These are phyloP conservation scores for Meripilus lineatus DNA, from an alignment of 1,284 basidiomycete species.

Conservation along the genomic window DNA sequence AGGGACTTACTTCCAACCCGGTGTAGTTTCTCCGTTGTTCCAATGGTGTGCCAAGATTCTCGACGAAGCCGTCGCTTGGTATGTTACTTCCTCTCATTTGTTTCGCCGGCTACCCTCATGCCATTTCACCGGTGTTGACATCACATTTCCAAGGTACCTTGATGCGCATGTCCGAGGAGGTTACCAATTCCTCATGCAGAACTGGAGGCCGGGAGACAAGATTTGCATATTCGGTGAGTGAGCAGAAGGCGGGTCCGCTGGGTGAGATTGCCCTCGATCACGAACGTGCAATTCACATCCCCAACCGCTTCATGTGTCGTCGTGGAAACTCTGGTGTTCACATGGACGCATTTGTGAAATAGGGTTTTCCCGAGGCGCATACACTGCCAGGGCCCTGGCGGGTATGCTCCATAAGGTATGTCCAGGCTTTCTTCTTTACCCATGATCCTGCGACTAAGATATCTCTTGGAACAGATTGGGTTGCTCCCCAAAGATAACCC, in stretches of 20 bases:
- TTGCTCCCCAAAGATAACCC: constrained; percentile 45
- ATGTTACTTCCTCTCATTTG: constrained; percentile 9
- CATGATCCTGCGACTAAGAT: not conserved
- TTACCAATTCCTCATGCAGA: constrained; percentile 64
- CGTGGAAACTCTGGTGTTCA: too few relatives aligned
- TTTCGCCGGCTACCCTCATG: not conserved
- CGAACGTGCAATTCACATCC: not conserved
- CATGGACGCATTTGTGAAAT: constrained; percentile 13
- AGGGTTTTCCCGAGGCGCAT: constrained; percentile 41
- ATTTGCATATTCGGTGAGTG: constrained; percentile 51
- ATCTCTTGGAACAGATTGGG: constrained; percentile 33
- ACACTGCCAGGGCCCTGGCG: constrained; percentile 45
- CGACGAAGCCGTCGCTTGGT: constrained; percentile 46
- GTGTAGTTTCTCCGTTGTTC: constrained; percentile 30
- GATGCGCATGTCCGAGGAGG: constrained; percentile 53
- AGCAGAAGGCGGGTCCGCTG: constrained; percentile 8
- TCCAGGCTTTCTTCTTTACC: not conserved
- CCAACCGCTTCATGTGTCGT: constrained; percentile 8
- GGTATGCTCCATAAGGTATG: constrained; percentile 35
- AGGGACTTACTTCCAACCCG: constrained; percentile 46
- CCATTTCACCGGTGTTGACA: not conserved
- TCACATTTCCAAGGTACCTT: constrained; percentile 30
- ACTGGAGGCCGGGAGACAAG: constrained; percentile 43
- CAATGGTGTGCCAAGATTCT: constrained; percentile 36
- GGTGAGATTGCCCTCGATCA: not conserved